Evolutionary conservation across 176 grass and related monocot species (phyloP), one percentile per base, ranked within the genome.

Genomic region (Oropetium thomaeum): DNA sequence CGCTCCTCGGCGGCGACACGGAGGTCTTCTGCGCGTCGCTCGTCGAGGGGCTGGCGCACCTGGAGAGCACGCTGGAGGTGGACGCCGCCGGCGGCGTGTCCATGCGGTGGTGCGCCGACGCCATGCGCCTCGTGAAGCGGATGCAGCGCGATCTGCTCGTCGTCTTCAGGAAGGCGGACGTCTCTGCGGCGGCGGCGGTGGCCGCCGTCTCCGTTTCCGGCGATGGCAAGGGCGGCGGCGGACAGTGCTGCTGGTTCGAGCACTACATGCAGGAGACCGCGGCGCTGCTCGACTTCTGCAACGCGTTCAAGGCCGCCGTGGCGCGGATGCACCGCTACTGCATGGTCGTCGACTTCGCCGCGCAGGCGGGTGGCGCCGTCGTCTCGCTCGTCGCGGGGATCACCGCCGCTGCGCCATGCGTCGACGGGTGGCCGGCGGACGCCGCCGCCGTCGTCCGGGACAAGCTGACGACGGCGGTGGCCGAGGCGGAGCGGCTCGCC

Each of bases 201-300:
- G 4, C 47, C 2, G 14, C 22, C 22, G n/a, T n/a, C 17, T 32
- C 3, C 15, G n/a, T 15, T 28, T 4, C 15, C 48, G 49, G 10
- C 2, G 42, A 17, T 0, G 66, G 12, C 1, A 40, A 5, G 1
- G 74, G 14, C 5, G 54, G 12, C 14, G 48, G 32, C n/a, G n/a
- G n/a, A n/a, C n/a, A n/a, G 1, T 80, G 82, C 7, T 69, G 70
- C 60, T 98, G 95, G 95, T 89, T 98, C 67, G 84, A 98, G 39
- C 95, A 94, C 72, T 98, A 98, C 82, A 98, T 98, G 95, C 86
- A 98, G 90, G 95, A 94, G 67, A 94, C 95, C 5, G 49, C 88
- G 11, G 84, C 83, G 65, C 88, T 98, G 28, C 71, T 98, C 3
- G 91, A 98, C 75, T 89, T 98, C 44, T 98, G 95, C 86, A 98